Percentiles rank a stretch among this genome's conserved stretches.
phyloP scores from a whole-genome alignment of 345 rosid genomes.

The Anastatica hierochuntica region DNA sequence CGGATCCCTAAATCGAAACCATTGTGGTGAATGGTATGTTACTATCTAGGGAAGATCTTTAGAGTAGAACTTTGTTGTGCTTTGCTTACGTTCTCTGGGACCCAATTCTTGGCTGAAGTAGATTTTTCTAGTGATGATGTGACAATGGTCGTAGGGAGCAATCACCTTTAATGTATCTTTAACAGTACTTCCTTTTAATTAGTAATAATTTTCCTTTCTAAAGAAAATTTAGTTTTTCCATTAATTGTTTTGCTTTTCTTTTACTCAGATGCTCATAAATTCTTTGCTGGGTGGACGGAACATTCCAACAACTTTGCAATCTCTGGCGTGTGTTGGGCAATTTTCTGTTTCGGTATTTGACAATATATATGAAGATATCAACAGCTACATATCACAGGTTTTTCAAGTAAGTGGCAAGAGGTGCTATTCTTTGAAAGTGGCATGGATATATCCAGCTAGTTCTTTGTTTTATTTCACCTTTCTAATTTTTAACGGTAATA shows the following conservation, averaged over 20 bases:
- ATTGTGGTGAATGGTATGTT: neutral
- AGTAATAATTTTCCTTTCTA: neutral
- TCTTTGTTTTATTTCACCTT: slow-evolving; percentile 7
- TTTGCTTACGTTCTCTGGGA: slow-evolving; percentile 1
- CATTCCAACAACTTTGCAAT: slow-evolving; percentile 72
- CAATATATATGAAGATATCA: slow-evolving; percentile 42
- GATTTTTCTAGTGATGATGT: neutral
- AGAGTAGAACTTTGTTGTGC: neutral
- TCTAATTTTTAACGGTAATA: slow-evolving; percentile 13
- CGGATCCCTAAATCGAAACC: no score
- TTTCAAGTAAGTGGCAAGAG: slow-evolving; percentile 46
- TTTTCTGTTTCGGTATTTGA: slow-evolving; percentile 51
- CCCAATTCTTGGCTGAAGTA: neutral
- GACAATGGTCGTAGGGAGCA: slow-evolving; percentile 3
- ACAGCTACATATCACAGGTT: slow-evolving; percentile 34
- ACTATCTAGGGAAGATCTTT: slow-evolving; percentile 11
- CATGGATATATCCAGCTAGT: neutral
- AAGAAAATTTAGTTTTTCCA: slow-evolving; percentile 9
- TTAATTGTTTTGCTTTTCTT: slow-evolving; percentile 12
- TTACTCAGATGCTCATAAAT: slow-evolving; percentile 54
- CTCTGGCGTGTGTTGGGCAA: slow-evolving; percentile 78
- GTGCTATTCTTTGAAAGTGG: slow-evolving; percentile 18
- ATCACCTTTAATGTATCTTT: no score
- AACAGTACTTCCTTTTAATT: neutral
- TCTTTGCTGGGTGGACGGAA: slow-evolving; percentile 47